Evolutionary conservation across 495 filamentous ascomycete genomes (phyloP), one percentile per base, ranked within the genome.

Genomic region (Bryoglossum gracile): DNA sequence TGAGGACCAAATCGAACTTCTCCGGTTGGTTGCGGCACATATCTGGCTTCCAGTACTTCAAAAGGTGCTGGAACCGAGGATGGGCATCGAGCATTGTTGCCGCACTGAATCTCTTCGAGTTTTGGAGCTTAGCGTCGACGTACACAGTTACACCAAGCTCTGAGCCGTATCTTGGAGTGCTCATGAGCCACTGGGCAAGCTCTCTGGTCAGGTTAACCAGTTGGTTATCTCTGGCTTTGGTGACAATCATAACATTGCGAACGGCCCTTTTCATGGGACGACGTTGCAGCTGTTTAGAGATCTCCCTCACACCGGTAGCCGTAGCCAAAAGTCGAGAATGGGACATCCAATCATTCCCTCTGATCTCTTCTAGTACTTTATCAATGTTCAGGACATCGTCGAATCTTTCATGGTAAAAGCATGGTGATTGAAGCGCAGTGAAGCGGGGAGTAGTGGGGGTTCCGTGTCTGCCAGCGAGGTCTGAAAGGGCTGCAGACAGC

Each of bases 361-460:
- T 73, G 38, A 97, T 94, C 68, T 98, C 92, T 63, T 97, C 92
- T 1, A 98, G 74, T 2, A 98, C 89, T 62, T 84, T 94, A 46
- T 94, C 86, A 35, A 96, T 84, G 64, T 98, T 89, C 53, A 98
- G 87, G 6, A 89, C 89, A 62, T 94, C 87, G 49, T 95, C 92
- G 61, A 98, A 97, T 33, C 89, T 78, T 66, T 90, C 84, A 66
- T 98, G 92, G 74, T 95, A 97, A 67, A 91, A 97, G 67, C 94
- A 97, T 0, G 92, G 92, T 30, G 87, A 94, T 60, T 91, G 83
- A 19, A 96, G 68, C 3, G 76, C 71, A 14, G 77, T 71, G 51
- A 86, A 77, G 25, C 73, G 71, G 23, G 83, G 76, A 2, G 82
- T 80, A 22, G 77, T 73, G 8, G 82, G 77, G 0, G 78, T 76